Conservation (phyloP, 139 green algal species). For the Tetraselmis striata region DNA sequence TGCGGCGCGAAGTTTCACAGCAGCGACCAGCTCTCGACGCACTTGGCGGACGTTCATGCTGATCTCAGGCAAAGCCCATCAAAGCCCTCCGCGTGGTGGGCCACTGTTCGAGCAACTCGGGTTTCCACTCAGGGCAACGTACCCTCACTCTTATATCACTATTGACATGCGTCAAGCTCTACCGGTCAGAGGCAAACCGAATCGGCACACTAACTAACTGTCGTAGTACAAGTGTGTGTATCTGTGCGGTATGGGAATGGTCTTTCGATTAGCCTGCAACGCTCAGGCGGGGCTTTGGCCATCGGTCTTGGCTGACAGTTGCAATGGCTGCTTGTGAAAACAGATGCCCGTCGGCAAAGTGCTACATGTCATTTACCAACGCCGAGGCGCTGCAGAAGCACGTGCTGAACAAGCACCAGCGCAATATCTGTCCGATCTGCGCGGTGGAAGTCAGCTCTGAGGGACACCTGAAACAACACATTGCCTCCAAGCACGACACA, state of each 20-base stretch:
- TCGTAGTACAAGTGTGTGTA: too few species aligned
- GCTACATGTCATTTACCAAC: background rate
- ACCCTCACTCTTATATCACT: background rate
- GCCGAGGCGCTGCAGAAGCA: background rate
- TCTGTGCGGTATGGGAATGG: background rate
- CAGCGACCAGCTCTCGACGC: too few species aligned
- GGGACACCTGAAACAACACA: background rate
- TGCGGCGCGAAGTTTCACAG: too few species aligned
- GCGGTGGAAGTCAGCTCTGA: background rate
- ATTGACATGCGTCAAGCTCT: too few species aligned
- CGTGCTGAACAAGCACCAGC: background rate
- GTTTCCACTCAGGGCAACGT: background rate
- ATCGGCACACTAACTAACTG: background rate
- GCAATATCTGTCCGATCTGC: background rate
- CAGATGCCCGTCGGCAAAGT: background rate
- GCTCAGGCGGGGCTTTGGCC: background rate
- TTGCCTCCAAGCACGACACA: background rate
- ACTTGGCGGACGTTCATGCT: too few species aligned
- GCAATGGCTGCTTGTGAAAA: background rate
- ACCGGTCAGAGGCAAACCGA: too few species aligned
- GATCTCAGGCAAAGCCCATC: too few species aligned
- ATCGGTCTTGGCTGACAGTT: background rate
- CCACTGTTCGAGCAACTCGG: too few species aligned
- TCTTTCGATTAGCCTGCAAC: background rate
- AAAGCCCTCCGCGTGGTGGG: too few species aligned